phyloP scores from a whole-genome alignment of 2,329 filamentous ascomycete genomes.

The Ascochyta clinopodiicola region DNA sequence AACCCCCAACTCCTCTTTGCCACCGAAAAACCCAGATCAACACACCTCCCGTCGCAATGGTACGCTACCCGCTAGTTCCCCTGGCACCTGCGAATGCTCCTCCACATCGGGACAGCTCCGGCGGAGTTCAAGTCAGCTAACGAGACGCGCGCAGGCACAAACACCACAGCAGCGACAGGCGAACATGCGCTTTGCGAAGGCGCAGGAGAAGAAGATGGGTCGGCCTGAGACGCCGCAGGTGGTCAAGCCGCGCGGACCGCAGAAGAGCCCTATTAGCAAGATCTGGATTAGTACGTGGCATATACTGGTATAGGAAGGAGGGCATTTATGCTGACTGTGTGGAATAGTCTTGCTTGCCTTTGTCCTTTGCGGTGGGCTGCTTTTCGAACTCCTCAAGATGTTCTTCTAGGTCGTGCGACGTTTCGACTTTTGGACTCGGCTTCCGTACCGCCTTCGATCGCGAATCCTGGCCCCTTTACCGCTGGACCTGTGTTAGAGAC shows the following conservation, averaged over 20 bases:
- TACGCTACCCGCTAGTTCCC: slow-evolving; percentile 15
- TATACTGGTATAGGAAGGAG: background rate
- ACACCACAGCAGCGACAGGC: slow-evolving; percentile 82
- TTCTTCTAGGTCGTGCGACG: slow-evolving; percentile 46
- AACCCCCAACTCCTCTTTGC: no score
- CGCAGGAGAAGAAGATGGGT: slow-evolving; percentile 76
- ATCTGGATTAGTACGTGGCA: slow-evolving; percentile 65
- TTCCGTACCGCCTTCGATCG: background rate
- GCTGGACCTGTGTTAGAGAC: no score
- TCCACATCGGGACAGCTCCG: slow-evolving; percentile 5
- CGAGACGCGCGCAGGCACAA: slow-evolving; percentile 66
- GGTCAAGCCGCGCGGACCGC: slow-evolving; percentile 57
- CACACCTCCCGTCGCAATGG: slow-evolving; percentile 19
- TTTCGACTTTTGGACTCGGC: background rate
- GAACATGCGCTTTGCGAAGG: slow-evolving; percentile 79
- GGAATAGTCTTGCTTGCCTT: slow-evolving; percentile 65
- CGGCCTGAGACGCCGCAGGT: slow-evolving; percentile 60
- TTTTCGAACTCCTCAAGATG: slow-evolving; percentile 63
- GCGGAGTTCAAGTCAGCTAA: background rate
- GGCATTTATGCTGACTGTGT: background rate
- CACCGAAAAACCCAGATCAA: background rate
- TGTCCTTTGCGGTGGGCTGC: slow-evolving; percentile 65
- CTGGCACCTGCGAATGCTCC: slow-evolving; percentile 2
- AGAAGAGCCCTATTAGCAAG: slow-evolving; percentile 62
- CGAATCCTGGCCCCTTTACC: background rate